Evolutionary conservation across 768 basidiomycete species (phyloP), one percentile per base, ranked within the genome.

Genomic region (Mycena albidolilacea): DNA sequence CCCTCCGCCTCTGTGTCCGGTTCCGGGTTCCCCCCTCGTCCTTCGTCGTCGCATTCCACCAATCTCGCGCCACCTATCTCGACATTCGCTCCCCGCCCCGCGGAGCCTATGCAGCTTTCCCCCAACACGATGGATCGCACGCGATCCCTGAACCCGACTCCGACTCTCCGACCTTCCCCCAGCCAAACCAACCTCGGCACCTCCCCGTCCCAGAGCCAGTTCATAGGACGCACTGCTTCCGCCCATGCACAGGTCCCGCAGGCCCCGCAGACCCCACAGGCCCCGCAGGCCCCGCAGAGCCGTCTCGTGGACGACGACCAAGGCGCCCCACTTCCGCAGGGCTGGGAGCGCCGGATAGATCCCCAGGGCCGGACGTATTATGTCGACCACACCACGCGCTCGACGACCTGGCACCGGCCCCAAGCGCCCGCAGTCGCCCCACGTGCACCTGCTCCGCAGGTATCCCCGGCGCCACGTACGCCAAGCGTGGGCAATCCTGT

Each of bases 311-410:
- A 88, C 74, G 90, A 92, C 66, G 92, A 93, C 75, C 85, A 89
- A 59, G 88, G 90, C 21, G 86, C 87, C 17, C 87, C 90, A 21
- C 84, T 97, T 43, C 95, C 95, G 0, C 80, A 84, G 30, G 94
- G 95, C 6, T 97, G 95, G 95, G 96, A 97, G 80, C 88, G 94
- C 71, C 90, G 96, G 39, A 84, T 87, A 59, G 95, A 96, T 79
- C 85, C 86, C 23, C 89, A 91, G 67, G 91, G 91, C 5, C 84
- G 96, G 69, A 82, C 89, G 30, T 97, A 97, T 82, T 97, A 93
- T 79, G 95, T 97, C 70, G 96, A 97, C 80, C 96, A 97, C 80
- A 92, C 89, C 77, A 90, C 91, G 7, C 90, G 94, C 70, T 87
- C 89, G 10, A 97, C 96, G 46, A 92, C 94, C 23, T 97, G 96